phyloP scores from a whole-genome alignment of 2,329 filamentous ascomycete genomes.

The Fragosphaeria purpurea region DNA sequence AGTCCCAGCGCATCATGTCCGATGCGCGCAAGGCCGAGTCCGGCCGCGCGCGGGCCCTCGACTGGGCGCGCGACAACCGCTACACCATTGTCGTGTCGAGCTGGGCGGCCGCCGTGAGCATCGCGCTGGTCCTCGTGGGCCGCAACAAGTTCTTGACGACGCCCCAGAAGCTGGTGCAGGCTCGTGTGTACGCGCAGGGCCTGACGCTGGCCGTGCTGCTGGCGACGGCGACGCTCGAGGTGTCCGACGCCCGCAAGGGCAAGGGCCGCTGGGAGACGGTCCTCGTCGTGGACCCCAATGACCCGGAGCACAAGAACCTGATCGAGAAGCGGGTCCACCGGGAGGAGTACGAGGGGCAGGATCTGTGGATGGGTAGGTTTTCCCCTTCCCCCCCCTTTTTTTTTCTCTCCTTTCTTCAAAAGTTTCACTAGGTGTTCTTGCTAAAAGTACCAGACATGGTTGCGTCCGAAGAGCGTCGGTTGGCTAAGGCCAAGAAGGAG shows the following conservation, averaged over 20 bases:
- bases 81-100: slow-evolving; percentile 76
- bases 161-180: slow-evolving; percentile 85
- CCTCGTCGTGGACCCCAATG: slow-evolving; percentile 67
- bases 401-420: not conserved
- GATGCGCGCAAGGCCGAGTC: slow-evolving; percentile 47
- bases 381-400: slow-evolving; percentile 1
- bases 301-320: slow-evolving; percentile 71
- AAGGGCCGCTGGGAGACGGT: slow-evolving; percentile 76
- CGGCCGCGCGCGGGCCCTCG: slow-evolving; percentile 49
- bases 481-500: slow-evolving; percentile 29
- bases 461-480: slow-evolving; percentile 60
- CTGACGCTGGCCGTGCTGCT: slow-evolving; percentile 77
- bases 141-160: slow-evolving; percentile 65
- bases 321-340: slow-evolving; percentile 84
- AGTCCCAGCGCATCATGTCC: slow-evolving; percentile 45
- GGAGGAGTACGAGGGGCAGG: slow-evolving; percentile 78
- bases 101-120: slow-evolving; percentile 72
- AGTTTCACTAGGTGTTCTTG: not conserved
- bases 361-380: slow-evolving; percentile 76
- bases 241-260: slow-evolving; percentile 63
- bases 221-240: slow-evolving; percentile 73
- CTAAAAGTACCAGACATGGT: slow-evolving; percentile 57
- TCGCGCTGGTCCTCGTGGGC: slow-evolving; percentile 65
- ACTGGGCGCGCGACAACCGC: slow-evolving; percentile 70
- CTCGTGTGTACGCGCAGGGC: slow-evolving; percentile 87